Evolutionary conservation across 2,329 filamentous ascomycete genomes (phyloP).

Genomic region (Colletotrichum scovillei): DNA sequence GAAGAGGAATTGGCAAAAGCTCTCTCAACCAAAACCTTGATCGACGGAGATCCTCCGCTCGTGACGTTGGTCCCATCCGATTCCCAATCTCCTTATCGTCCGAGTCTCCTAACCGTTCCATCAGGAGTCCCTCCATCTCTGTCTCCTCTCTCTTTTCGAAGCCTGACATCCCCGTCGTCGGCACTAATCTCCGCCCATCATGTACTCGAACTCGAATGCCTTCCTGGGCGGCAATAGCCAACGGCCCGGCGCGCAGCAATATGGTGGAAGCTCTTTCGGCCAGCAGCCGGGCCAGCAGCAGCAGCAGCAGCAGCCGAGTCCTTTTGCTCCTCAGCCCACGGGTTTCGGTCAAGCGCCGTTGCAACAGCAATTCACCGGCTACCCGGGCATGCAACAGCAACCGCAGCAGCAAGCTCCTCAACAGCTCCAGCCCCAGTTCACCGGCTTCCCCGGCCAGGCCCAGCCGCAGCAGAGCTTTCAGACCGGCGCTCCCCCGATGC

Average conservation of each 20-base stretch:
- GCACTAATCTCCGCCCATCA: conserved; percentile 51
- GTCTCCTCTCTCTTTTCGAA: background rate
- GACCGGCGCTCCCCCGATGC: conserved; percentile 69
- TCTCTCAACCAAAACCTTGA: background rate
- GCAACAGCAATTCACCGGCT: conserved; percentile 72
- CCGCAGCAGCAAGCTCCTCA: conserved; percentile 73
- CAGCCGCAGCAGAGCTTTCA: conserved; percentile 71
- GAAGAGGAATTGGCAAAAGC: background rate
- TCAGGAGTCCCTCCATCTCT: conserved; percentile 12
- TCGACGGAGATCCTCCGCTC: conserved; percentile 27
- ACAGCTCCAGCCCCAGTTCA: conserved; percentile 60
- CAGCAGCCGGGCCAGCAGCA: conserved; percentile 55
- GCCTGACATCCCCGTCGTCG: conserved; percentile 25
- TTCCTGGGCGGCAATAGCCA: conserved; percentile 85
- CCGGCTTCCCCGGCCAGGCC: conserved; percentile 49
- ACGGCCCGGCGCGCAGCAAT: conserved; percentile 75
- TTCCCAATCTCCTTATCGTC: conserved; percentile 9
- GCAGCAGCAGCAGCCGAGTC: conserved; percentile 61
- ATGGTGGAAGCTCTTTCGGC: conserved; percentile 60
- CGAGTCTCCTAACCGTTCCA: conserved; percentile 12
- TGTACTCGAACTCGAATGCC: conserved; percentile 92
- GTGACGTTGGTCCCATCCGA: conserved; percentile 1
- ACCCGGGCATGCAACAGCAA: conserved; percentile 65
- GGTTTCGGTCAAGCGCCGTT: conserved; percentile 68
- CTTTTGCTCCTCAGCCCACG: conserved; percentile 70